Evolutionary conservation across 2,329 filamentous ascomycete species (phyloP).

Genomic region (Thermothelomyces thermophilus): DNA sequence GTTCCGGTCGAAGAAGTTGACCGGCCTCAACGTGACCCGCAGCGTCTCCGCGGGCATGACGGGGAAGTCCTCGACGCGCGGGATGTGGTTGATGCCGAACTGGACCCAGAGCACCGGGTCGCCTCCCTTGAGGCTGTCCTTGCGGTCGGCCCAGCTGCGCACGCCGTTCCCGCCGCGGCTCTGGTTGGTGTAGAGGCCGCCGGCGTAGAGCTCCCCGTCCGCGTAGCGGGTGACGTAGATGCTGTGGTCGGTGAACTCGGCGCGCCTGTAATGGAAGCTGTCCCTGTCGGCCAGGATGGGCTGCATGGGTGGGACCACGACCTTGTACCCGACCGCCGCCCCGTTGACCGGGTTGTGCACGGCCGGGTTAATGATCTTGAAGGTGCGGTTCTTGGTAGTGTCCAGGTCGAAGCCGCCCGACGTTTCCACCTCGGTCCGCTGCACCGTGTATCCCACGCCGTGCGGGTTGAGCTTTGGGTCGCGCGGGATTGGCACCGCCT

Average conservation of each 20-base stretch:
- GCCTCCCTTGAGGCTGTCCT: constrained; percentile 41
- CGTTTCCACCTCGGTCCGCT: constrained; percentile 40
- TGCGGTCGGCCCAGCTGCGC: constrained; percentile 29
- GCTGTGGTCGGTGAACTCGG: constrained; percentile 33
- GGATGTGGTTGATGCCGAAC: constrained; percentile 52
- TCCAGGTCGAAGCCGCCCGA: constrained; percentile 44
- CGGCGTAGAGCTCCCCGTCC: constrained; percentile 34
- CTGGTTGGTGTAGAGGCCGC: constrained; percentile 35
- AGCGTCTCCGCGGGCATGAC: constrained; percentile 59
- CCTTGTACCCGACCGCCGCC: constrained; percentile 49
- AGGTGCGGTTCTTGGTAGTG: constrained; percentile 42
- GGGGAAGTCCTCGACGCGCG: constrained; percentile 59
- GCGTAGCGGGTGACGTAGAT: constrained; percentile 33
- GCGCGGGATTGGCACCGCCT: constrained; percentile 48
- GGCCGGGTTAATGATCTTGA: constrained; percentile 51
- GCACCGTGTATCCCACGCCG: constrained; percentile 43
- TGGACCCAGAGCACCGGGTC: constrained; percentile 49
- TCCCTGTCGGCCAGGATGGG: constrained; percentile 45
- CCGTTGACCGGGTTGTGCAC: constrained; percentile 48
- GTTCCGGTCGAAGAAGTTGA: constrained; percentile 47
- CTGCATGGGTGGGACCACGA: constrained; percentile 50
- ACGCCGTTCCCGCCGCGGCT: constrained; percentile 33
- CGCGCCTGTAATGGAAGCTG: constrained; percentile 30
- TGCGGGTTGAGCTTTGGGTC: constrained; percentile 38
- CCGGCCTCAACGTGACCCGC: constrained; percentile 42